Conservation (phyloP, 306 rosid genomes). For the Castanea sativa region DNA sequence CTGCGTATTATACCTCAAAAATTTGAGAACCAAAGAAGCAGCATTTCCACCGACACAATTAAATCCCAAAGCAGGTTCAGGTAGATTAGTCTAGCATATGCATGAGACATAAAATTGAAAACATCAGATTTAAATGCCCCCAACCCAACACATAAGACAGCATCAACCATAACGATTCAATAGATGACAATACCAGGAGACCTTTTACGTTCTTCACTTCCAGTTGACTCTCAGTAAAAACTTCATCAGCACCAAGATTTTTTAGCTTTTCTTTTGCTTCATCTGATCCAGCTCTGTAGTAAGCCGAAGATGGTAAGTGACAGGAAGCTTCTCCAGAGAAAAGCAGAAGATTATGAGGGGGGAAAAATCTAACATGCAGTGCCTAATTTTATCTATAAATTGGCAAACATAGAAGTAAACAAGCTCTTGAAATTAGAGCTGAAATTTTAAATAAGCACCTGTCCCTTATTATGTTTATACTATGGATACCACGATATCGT, state of each 20-base stretch:
- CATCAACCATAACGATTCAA: conserved; percentile 17
- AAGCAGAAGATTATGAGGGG: not conserved
- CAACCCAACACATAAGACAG: conserved; percentile 1
- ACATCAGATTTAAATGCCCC: not conserved
- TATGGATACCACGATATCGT: conserved; percentile 59
- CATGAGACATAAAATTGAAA: conserved; percentile 22
- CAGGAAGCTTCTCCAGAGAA: not conserved
- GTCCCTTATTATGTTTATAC: conserved; percentile 72
- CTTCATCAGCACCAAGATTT: conserved; percentile 79
- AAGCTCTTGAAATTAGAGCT: conserved; percentile 16
- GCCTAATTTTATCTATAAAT: not conserved
- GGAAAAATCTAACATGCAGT: not conserved
- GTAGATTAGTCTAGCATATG: conserved; percentile 51
- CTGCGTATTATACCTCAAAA: conserved; percentile 62
- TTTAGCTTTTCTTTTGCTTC: conserved; percentile 77
- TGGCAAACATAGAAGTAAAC: conserved; percentile 6
- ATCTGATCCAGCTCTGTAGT: conserved; percentile 62
- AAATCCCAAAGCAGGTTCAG: conserved; percentile 85
- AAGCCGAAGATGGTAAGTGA: conserved; percentile 12
- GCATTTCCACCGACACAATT: conserved; percentile 94
- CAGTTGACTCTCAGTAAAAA: conserved; percentile 75
- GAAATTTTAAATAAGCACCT: conserved; percentile 50
- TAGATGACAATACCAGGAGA: conserved; percentile 64
- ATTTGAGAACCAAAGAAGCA: conserved; percentile 83
- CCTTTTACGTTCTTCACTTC: conserved; percentile 84